phyloP scores from a whole-genome alignment of 768 basidiomycete species.

The Cystofilobasidium bisporidii region DNA sequence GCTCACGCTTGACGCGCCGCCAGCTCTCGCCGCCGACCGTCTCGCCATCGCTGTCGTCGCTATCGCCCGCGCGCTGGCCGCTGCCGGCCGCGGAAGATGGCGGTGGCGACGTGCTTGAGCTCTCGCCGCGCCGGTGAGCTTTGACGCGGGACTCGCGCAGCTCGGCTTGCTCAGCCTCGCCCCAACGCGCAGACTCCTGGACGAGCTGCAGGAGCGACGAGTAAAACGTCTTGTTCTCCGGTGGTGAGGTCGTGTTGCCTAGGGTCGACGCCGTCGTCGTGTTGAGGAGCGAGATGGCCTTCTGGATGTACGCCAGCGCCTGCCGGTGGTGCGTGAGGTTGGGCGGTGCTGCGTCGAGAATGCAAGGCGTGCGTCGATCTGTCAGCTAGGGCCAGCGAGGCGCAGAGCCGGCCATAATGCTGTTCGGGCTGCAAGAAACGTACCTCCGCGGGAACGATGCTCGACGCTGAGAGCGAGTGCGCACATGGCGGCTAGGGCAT shows the following conservation, averaged over 20 bases:
- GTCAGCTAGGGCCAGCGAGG: no score
- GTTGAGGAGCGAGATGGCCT: neutral
- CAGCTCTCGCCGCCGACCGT: neutral
- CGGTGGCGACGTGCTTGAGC: neutral
- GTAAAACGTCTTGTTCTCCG: neutral
- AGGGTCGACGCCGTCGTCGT: neutral
- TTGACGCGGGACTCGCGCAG: neutral
- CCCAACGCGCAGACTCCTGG: neutral
- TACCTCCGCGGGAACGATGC: neutral
- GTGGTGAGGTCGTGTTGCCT: neutral
- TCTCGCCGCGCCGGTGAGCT: neutral
- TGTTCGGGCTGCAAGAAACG: neutral
- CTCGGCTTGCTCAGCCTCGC: neutral
- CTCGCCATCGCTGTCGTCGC: neutral
- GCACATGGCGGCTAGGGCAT: neutral
- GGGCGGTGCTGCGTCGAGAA: neutral
- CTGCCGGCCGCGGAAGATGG: neutral
- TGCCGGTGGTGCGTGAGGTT: neutral
- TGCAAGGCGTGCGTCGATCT: no score
- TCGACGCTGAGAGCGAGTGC: conserved; percentile 1
- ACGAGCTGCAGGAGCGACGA: neutral
- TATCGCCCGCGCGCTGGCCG: no score
- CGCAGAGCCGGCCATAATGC: no score
- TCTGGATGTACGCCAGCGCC: neutral
- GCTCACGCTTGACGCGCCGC: neutral